Percentiles rank a stretch among this genome's conserved stretches.
phyloP scores from a whole-genome alignment of 2,329 filamentous ascomycete genomes.

The Periconia sp. region DNA sequence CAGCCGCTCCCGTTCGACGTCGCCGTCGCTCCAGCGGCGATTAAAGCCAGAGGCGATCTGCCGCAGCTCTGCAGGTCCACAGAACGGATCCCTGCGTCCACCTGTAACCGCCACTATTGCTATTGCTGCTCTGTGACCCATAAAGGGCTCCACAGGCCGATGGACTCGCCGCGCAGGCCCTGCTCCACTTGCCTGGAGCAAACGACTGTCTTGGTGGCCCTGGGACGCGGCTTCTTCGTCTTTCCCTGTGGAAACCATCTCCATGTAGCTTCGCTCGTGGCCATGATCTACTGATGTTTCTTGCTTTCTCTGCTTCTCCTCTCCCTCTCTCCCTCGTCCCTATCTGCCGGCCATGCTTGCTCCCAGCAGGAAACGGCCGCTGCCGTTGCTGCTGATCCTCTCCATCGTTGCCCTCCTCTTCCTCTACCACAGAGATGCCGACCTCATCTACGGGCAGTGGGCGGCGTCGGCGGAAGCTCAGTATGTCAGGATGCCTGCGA shows the following conservation, averaged over 20 bases:
- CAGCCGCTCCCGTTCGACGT: no score
- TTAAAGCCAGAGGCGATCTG: no score
- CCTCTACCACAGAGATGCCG: slow-evolving; percentile 34
- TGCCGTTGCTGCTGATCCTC: slow-evolving; percentile 35
- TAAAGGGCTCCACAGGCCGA: neutral
- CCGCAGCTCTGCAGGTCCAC: no score
- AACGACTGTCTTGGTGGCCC: neutral
- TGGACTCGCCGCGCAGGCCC: neutral
- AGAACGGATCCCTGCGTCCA: slow-evolving; percentile 5
- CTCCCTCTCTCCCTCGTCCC: slow-evolving; percentile 15
- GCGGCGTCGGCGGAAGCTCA: slow-evolving; percentile 29
- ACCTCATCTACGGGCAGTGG: slow-evolving; percentile 38
- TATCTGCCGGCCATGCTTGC: slow-evolving; percentile 40
- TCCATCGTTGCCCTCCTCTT: slow-evolving; percentile 32
- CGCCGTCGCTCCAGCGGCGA: no score
- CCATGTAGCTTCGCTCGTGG: slow-evolving; percentile 1
- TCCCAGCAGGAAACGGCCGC: slow-evolving; percentile 36
- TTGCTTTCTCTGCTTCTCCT: slow-evolving; percentile 7
- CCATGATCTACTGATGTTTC: slow-evolving; percentile 5
- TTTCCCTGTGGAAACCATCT: slow-evolving; percentile 1
- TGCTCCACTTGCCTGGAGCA: neutral
- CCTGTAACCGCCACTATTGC: slow-evolving; percentile 18
- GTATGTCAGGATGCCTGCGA: slow-evolving; percentile 35
- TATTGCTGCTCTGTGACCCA: slow-evolving; percentile 8
- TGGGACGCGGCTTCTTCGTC: neutral